These are phyloP conservation scores for Populus deltoides DNA, from an alignment of 345 rosid genomes.

Conservation along the genomic window DNA sequence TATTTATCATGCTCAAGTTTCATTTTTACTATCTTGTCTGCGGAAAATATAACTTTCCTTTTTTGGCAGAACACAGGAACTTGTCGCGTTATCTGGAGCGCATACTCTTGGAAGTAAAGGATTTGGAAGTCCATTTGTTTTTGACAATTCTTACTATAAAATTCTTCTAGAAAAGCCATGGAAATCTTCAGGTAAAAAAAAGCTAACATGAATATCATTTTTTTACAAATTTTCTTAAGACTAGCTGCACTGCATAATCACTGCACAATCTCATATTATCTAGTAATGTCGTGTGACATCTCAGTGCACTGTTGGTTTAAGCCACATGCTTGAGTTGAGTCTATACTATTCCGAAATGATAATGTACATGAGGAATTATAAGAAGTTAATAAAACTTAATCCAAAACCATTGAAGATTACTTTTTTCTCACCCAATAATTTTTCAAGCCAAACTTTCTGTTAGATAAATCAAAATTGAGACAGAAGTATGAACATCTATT, in stretches of 20 bases:
- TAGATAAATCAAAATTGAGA: not conserved
- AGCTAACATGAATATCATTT: not conserved
- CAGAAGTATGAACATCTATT: not conserved
- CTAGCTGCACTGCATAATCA: not conserved
- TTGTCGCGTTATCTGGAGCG: constrained; percentile 85
- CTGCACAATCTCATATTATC: not conserved
- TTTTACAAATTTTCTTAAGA: not conserved
- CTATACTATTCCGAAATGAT: not conserved
- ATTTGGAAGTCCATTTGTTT: constrained; percentile 65
- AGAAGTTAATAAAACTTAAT: not conserved
- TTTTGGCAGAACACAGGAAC: constrained; percentile 61
- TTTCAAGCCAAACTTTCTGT: not conserved
- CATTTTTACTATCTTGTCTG: not conserved
- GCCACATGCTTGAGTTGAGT: not conserved
- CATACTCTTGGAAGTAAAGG: constrained; percentile 91
- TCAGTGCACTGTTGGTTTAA: not conserved
- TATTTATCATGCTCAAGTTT: not conserved
- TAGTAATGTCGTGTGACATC: not conserved
- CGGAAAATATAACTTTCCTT: not conserved
- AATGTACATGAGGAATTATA: not conserved
- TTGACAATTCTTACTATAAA: constrained; percentile 82
- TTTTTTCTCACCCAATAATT: not conserved
- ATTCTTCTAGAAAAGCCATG: constrained; percentile 86
- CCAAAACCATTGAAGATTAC: not conserved
- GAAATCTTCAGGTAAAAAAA: constrained; percentile 58